These are phyloP conservation scores for Wolfiporia cocos DNA, from an alignment of 1,284 basidiomycete genomes.

Conservation along the genomic window DNA sequence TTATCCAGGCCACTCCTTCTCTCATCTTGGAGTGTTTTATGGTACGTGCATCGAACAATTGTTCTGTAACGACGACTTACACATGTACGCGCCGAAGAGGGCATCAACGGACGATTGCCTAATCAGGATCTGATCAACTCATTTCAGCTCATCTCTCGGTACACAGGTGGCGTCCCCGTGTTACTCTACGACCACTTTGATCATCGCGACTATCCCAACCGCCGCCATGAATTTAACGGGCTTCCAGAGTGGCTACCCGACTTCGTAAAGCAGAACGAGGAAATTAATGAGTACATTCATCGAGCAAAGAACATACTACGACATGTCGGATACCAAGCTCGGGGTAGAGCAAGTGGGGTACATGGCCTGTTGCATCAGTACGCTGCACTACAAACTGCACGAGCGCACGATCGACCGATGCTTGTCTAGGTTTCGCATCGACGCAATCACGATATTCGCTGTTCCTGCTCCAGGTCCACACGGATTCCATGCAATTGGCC, in stretches of 20 bases:
- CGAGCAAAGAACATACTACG: constrained; percentile 58
- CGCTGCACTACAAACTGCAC: constrained; percentile 9
- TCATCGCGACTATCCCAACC: constrained; percentile 32
- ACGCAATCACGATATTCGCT: constrained; percentile 89
- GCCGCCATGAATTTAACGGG: constrained; percentile 22
- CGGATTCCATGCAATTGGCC: constrained; percentile 90
- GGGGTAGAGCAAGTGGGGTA: constrained; percentile 68
- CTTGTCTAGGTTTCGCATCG: constrained; percentile 73
- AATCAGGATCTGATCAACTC: constrained; percentile 96
- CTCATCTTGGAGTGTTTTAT: constrained; percentile 87
- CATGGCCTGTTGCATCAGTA: constrained; percentile 78
- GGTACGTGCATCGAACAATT: constrained; percentile 45
- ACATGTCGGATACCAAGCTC: constrained; percentile 64
- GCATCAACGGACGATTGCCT: constrained; percentile 89
- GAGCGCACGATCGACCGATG: not conserved
- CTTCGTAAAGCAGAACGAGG: constrained; percentile 33
- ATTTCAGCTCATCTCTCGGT: constrained; percentile 66
- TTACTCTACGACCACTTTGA: constrained; percentile 75
- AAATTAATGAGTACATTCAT: constrained; percentile 46
- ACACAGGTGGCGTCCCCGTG: constrained; percentile 68
- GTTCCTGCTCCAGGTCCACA: constrained; percentile 88
- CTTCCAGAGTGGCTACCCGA: constrained; percentile 43
- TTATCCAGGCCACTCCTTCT: constrained; percentile 96
- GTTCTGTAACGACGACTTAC: not conserved
- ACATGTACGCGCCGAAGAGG: constrained; percentile 53